Evolutionary conservation across 768 basidiomycete species (phyloP).

Genomic region (Xerocomellus amylosporus): DNA sequence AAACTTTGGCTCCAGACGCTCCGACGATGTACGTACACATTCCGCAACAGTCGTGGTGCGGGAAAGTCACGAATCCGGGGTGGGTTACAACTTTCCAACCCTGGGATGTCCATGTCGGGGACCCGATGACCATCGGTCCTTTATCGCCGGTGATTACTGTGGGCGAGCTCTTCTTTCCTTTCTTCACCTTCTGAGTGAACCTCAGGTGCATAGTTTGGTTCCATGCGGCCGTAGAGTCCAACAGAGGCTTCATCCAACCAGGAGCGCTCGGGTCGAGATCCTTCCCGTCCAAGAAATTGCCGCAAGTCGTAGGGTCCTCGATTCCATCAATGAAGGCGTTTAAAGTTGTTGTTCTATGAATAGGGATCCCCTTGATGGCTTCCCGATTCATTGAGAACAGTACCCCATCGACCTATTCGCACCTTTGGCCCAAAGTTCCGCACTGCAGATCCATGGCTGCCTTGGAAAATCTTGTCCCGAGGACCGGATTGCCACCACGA

Average conservation of each 20-base stretch:
- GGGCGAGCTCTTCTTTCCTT: not conserved
- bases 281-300: not conserved
- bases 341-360: not conserved
- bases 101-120: not conserved
- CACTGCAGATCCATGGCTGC: not conserved
- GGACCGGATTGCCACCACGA: too few species aligned
- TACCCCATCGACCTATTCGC: not conserved
- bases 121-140: not conserved
- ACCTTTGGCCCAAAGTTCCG: not conserved
- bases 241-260: not conserved
- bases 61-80: not conserved
- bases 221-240: not conserved
- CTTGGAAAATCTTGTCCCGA: not conserved
- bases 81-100: slow-evolving; percentile 3
- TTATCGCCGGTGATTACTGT: not conserved
- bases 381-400: too few species aligned
- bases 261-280: not conserved
- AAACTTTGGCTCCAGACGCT: not conserved
- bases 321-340: not conserved
- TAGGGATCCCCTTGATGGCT: not conserved
- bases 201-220: not conserved
- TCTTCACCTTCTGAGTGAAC: too few species aligned
- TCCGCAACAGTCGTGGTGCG: not conserved
- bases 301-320: not conserved
- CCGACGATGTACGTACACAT: not conserved